Base-by-base conservation (phyloP, 371 early-diverging fungal genomes). In the Neoconidiobolus thromboides region DNA sequence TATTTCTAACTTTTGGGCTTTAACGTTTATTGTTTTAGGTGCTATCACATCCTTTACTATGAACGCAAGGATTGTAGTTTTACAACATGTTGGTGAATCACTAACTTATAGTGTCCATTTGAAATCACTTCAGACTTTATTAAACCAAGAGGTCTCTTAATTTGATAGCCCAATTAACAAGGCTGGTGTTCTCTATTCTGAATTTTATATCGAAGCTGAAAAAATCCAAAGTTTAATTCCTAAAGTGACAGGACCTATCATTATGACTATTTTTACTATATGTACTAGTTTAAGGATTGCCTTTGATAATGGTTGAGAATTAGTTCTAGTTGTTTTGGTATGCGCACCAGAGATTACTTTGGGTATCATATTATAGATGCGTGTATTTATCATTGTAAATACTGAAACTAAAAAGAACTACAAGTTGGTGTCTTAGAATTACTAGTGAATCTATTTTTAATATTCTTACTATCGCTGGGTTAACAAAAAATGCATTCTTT, bases 361-460 rank as follows among this genome's bases (percentile, higher is more conserved):
- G 2, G 47, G 62, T 44, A 46, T 48, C 50, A 14, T 39, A 6
- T 40, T 62, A 14, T 42, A 57, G 14, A 59, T 60, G 48, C 54
- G 56, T 26, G 51, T 62, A 50, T 5, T 62, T 2, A 43, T 50
- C 2, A 56, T 59, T 2, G 55, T 62, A 10, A 77, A 77, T 48
- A 70, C 70, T 58, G 73, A 79, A 60, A 80, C 75, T 7, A 74
- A 78, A 60, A 76, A 76, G 59, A 76, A 81, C 0, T 84, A 84
- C 61, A 77, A 79, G 62, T 65, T 76, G 26, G 77, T 83, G 48
- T 79, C 81, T 63, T 77, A 81, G 26, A 67, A 77, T 80, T 48
- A 87, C 91, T 53, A 77, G 79, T 65, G 96, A 96, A 67, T 86
- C 89, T n/a, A 81, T 92, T 58, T 76, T 77, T 55, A 79, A 82